Conservation (phyloP, 139 green algal genomes). For the Eudorina sp. region DNA sequence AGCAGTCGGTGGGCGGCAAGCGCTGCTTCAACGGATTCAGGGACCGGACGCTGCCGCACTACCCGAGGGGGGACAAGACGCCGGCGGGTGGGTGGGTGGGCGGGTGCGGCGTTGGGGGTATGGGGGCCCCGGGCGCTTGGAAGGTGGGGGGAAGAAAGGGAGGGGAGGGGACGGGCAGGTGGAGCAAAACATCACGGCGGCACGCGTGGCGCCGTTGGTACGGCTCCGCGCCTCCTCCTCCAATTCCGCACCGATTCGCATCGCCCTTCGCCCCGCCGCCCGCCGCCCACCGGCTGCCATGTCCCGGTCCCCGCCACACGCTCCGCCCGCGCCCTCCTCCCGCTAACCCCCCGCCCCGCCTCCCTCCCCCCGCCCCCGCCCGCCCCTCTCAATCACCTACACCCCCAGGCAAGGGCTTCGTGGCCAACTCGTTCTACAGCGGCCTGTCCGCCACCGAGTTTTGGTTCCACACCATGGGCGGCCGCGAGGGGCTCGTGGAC, state of each 20-base stretch:
- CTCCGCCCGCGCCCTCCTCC: background rate
- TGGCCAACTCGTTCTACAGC: slow-evolving; percentile 96
- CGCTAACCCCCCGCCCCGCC: background rate
- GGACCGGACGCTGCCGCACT: slow-evolving; percentile 94
- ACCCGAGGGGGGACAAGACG: slow-evolving; percentile 77
- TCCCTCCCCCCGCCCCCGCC: background rate
- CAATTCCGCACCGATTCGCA: no score
- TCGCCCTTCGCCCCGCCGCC: no score
- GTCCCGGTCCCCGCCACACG: background rate
- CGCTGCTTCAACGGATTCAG: slow-evolving; percentile 94
- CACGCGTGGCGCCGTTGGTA: no score
- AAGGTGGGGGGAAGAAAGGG: no score
- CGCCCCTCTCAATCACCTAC: background rate
- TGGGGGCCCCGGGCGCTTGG: no score
- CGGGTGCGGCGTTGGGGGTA: no score
- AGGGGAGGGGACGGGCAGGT: no score
- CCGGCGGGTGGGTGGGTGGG: slow-evolving; percentile 27
- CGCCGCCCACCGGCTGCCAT: no score
- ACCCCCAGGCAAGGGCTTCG: slow-evolving; percentile 95
- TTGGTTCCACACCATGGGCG: slow-evolving; percentile 99
- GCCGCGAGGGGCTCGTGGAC: slow-evolving; percentile 95
- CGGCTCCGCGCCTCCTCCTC: no score
- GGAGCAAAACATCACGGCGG: no score
- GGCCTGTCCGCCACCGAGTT: slow-evolving; percentile 97
- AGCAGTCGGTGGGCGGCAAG: slow-evolving; percentile 95